Base-by-base conservation (phyloP, 2,329 filamentous ascomycete genomes). In the Cercospora citrullina region DNA sequence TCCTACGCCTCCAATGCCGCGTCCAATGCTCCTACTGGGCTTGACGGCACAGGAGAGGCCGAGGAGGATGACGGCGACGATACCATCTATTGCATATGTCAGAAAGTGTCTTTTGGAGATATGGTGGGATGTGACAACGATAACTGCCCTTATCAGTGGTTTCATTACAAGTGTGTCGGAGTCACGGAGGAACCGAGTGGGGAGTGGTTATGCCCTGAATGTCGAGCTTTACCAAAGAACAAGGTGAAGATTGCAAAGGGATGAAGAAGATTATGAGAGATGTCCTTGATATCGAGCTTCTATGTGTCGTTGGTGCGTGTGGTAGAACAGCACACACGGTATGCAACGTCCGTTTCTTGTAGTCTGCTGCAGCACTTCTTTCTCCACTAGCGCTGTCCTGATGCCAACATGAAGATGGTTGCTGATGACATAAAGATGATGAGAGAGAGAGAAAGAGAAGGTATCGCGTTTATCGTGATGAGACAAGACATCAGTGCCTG, bases 111-210 rank as follows among this genome's bases (percentile, higher is more conserved):
- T 79, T 93, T 91, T 76, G 92, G 92, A 69, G 90, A 94, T 76
- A 95, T 95, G 92, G 91, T 95, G 71, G 92, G 91, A 31, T 95
- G 92, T 81, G 92, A 95, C 82, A 94, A 94, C 78, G 88, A 91
- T 67, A 86, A 89, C 72, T 95, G 92, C 79, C 88, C 89, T 58
- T 91, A 87, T 76, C 91, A 95, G 81, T 95, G 92, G 92, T 95
- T 95, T 79, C 92, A 95, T 80, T 95, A 91, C 90, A 88, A 81
- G 68, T 85, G 83, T 69, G 82, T 85, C 60, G 81, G 81, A 30
- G 80, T 85, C 69, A 83, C 82, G 69, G 79, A 82, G 72, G 82
- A 84, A 75, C 83, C 83, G 4, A 77, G 79, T 65, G 83, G 83
- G 14, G 82, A 84, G 69, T 85, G 83, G 83, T 76, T 85, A 45